Conservation (phyloP, 2,329 filamentous ascomycete species). For the Fusarium solani-melongenae region DNA sequence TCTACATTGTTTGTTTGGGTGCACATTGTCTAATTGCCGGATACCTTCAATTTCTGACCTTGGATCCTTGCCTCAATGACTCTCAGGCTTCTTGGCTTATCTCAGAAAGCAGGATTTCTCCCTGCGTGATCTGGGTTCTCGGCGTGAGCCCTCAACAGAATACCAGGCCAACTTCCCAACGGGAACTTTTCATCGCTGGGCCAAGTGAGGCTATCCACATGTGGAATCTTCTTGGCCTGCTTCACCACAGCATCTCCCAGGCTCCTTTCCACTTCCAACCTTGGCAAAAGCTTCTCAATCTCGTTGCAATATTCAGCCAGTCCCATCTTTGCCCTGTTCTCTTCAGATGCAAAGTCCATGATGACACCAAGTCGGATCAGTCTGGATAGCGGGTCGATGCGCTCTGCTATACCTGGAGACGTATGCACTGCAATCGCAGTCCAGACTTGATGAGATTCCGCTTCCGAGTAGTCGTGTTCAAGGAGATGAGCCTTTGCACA, state of each 20-base stretch:
- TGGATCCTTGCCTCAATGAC: no score
- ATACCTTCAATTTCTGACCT: no score
- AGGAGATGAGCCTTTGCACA: conserved; percentile 45
- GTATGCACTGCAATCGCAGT: conserved; percentile 50
- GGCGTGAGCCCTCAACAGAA: conserved; percentile 44
- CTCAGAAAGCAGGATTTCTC: conserved; percentile 45
- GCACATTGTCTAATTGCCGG: neutral
- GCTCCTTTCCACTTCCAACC: conserved; percentile 39
- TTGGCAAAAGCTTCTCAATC: conserved; percentile 41
- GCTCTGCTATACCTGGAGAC: conserved; percentile 50
- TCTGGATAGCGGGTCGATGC: conserved; percentile 47
- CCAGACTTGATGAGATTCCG: conserved; percentile 47
- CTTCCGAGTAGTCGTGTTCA: conserved; percentile 37
- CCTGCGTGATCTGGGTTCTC: conserved; percentile 44
- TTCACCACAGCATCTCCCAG: conserved; percentile 44
- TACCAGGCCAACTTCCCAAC: conserved; percentile 45
- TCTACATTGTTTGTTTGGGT: neutral
- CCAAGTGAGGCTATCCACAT: conserved; percentile 41
- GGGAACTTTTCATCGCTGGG: conserved; percentile 44
- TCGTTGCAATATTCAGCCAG: conserved; percentile 13
- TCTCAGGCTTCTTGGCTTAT: no score
- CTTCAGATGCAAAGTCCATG: conserved; percentile 45
- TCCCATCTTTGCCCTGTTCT: conserved; percentile 13
- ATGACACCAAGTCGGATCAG: conserved; percentile 47
- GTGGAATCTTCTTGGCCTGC: conserved; percentile 38